Percentiles rank a stretch among this genome's conserved stretches.
These are phyloP conservation scores for Nannizzia gypsea DNA, from an alignment of 2,329 filamentous ascomycete species.

Conservation along the genomic window DNA sequence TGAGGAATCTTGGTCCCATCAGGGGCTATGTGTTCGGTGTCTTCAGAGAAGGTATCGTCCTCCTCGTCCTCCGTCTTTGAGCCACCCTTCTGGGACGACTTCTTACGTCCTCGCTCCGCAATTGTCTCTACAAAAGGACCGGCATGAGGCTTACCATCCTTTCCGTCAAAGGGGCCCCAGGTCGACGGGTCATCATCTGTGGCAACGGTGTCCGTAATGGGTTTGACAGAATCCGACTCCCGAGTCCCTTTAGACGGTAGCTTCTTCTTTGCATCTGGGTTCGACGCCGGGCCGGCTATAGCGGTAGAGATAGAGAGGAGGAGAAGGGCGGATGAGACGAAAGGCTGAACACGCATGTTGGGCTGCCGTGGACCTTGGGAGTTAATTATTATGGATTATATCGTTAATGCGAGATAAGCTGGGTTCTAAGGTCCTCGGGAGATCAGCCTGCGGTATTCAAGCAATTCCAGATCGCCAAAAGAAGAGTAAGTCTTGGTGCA, in stretches of 20 bases:
- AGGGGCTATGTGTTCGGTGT: constrained; percentile 30
- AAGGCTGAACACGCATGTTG: constrained; percentile 12
- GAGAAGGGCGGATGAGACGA: constrained; percentile 12
- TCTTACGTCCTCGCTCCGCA: constrained; percentile 38
- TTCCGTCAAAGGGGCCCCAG: constrained; percentile 64
- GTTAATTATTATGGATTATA: neutral
- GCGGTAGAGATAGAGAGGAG: constrained; percentile 12
- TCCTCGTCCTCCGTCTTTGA: constrained; percentile 18
- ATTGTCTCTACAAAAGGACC: constrained; percentile 55
- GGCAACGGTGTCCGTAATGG: neutral
- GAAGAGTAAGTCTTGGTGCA: neutral
- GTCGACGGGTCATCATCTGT: neutral
- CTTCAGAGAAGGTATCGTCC: constrained; percentile 18
- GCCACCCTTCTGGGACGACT: constrained; percentile 22
- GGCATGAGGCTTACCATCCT: constrained; percentile 84
- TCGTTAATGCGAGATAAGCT: neutral
- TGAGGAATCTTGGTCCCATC: constrained; percentile 37
- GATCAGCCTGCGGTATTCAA: neutral
- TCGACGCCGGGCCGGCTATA: constrained; percentile 8
- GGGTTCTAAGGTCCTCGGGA: neutral
- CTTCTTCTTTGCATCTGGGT: neutral
- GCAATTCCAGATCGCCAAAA: neutral
- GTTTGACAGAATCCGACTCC: neutral
- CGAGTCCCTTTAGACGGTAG: neutral
- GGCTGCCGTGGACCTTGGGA: neutral